Conservation (phyloP, 2,329 filamentous ascomycete species). For the Rutstroemia sp. region DNA sequence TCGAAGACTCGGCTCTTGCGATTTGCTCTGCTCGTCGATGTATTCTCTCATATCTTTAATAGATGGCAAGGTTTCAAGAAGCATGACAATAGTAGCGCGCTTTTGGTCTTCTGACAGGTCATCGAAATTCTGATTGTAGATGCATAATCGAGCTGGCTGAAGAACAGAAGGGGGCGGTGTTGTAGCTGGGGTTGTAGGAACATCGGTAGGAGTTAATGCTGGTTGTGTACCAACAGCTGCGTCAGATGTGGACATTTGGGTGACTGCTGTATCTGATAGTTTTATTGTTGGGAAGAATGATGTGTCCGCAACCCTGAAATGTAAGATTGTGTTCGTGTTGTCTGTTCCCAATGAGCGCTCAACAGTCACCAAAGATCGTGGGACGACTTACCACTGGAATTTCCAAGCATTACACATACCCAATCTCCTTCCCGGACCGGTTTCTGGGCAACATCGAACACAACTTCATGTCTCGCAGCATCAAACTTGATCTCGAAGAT, state of each 20-base stretch:
- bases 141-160: conserved; percentile 17
- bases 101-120: conserved; percentile 40
- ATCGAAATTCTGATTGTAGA: conserved; percentile 53
- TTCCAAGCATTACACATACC: conserved; percentile 16
- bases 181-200: conserved; percentile 22
- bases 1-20: conserved; percentile 30
- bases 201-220: not conserved
- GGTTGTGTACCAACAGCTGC: not conserved
- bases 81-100: conserved; percentile 39
- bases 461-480: not conserved
- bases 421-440: conserved; percentile 25
- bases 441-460: not conserved
- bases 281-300: conserved; percentile 21
- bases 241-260: not conserved
- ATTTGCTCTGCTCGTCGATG: conserved; percentile 31
- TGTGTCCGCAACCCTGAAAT: conserved; percentile 24
- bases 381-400: conserved; percentile 10
- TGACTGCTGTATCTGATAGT: conserved; percentile 17
- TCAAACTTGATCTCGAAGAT: conserved; percentile 21
- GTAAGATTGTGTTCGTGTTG: not conserved
- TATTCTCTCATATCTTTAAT: conserved; percentile 50
- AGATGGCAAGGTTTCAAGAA: conserved; percentile 53
- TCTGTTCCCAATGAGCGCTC: conserved; percentile 1
- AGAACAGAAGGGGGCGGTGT: conserved; percentile 22
- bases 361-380: not conserved